Conservation (phyloP, 2,329 filamentous ascomycete species). For the Aureobasidium zeae region DNA sequence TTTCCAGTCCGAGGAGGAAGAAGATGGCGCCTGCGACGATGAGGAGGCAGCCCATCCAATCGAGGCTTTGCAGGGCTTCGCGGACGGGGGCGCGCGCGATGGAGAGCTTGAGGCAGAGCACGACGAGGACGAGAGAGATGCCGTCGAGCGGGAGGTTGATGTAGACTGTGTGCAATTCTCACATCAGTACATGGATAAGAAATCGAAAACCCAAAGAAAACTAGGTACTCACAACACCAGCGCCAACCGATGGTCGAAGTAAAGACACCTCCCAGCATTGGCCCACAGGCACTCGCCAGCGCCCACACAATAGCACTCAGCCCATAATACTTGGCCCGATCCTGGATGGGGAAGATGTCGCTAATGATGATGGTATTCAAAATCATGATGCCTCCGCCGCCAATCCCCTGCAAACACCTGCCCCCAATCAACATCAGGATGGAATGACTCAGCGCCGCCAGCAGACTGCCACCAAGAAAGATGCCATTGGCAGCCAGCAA, state of each 20-base stretch:
- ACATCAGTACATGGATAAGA: too few species aligned
- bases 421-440: constrained; percentile 41
- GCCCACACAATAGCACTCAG: constrained; percentile 34
- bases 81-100: constrained; percentile 44
- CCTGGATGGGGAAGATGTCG: constrained; percentile 41
- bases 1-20: constrained; percentile 45
- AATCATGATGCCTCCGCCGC: constrained; percentile 40
- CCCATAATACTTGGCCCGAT: constrained; percentile 38
- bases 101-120: constrained; percentile 47
- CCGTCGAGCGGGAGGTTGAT: constrained; percentile 47
- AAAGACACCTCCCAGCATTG: constrained; percentile 39
- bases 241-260: constrained; percentile 17
- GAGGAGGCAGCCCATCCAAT: constrained; percentile 46
- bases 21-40: constrained; percentile 44
- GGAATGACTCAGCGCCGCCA: constrained; percentile 19
- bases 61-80: constrained; percentile 42
- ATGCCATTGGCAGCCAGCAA: constrained; percentile 4
- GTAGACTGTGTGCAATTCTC: constrained; percentile 37
- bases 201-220: background rate
- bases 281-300: constrained; percentile 35
- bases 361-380: constrained; percentile 42
- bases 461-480: constrained; percentile 19
- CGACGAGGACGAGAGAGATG: constrained; percentile 39
- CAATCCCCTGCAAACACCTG: constrained; percentile 47
- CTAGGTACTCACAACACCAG: constrained; percentile 15